Evolutionary conservation across 1,284 basidiomycete genomes (phyloP).

Genomic region (Rhodotorula sp.): DNA sequence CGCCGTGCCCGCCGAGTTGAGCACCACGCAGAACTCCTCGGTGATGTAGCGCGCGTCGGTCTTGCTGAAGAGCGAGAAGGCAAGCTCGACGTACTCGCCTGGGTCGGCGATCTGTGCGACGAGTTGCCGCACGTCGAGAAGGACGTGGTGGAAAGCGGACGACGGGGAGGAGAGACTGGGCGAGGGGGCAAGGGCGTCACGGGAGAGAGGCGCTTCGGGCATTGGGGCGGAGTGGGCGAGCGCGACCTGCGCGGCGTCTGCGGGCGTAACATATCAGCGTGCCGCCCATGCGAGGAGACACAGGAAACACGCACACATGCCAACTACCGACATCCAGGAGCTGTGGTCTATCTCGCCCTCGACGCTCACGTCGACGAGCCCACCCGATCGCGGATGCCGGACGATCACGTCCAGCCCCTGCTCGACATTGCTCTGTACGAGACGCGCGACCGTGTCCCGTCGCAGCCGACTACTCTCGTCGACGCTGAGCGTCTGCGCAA

Average conservation of each 20-base stretch:
- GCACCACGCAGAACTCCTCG: conserved; percentile 86
- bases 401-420: conserved; percentile 95
- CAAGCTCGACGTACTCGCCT: conserved; percentile 88
- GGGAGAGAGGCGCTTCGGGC: neutral
- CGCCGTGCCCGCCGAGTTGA: conserved; percentile 88
- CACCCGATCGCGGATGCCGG: conserved; percentile 86
- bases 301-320: conserved; percentile 65
- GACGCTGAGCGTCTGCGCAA: conserved; percentile 80
- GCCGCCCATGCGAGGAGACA: neutral
- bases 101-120: conserved; percentile 84
- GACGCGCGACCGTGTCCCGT: conserved; percentile 79
- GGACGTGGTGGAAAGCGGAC: conserved; percentile 68
- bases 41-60: conserved; percentile 80
- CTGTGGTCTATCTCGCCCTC: conserved; percentile 47
- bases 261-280: too few relatives aligned
- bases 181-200: neutral
- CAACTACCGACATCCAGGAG: conserved; percentile 59
- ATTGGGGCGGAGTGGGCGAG: conserved; percentile 47
- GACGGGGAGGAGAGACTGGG: neutral
- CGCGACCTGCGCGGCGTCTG: conserved; percentile 48
- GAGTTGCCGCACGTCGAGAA: conserved; percentile 86
- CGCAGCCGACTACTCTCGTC: conserved; percentile 84
- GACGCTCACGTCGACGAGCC: conserved; percentile 69
- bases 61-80: conserved; percentile 90
- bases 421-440: conserved; percentile 87